Percentiles rank a stretch among this genome's conserved stretches.
Conservation (phyloP, 2,329 filamentous ascomycete species). For the Cladorrhinum sp. region DNA sequence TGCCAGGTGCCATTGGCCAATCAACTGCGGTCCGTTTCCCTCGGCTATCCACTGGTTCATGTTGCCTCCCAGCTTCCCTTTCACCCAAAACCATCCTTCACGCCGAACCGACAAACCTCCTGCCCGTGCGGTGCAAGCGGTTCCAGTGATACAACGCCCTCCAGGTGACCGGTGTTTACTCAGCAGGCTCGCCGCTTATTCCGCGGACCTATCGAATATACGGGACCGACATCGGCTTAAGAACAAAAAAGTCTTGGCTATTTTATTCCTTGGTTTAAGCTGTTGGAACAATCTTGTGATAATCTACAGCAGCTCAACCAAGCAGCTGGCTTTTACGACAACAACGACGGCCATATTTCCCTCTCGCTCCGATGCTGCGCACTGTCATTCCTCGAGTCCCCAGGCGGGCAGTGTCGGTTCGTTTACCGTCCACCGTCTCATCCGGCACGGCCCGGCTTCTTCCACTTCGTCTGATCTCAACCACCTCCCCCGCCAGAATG, state of each 20-base stretch:
- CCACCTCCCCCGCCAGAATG: conserved; percentile 47
- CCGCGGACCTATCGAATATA: neutral
- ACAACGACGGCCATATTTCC: neutral
- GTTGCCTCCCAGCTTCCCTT: neutral
- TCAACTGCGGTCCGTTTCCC: conserved; percentile 12
- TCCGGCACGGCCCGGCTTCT: conserved; percentile 2
- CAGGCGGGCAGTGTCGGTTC: conserved; percentile 20
- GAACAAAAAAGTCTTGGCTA: neutral
- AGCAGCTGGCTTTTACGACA: neutral
- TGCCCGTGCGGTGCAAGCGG: neutral
- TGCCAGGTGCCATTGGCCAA: conserved; percentile 26
- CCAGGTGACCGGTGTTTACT: conserved; percentile 1
- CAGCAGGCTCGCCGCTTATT: neutral
- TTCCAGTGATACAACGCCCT: neutral
- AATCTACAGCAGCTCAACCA: neutral
- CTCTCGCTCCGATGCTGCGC: conserved; percentile 25
- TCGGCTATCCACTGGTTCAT: conserved; percentile 10
- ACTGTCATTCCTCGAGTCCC: conserved; percentile 22
- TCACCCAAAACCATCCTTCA: conserved; percentile 6
- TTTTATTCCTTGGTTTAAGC: neutral
- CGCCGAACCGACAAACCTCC: conserved; percentile 12
- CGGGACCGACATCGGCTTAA: neutral
- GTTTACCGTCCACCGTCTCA: conserved; percentile 9
- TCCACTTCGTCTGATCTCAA: conserved; percentile 34
- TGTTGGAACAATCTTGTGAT: neutral